Base-by-base conservation (phyloP, 495 filamentous ascomycete species). In the Mytilinidion resinicola region DNA sequence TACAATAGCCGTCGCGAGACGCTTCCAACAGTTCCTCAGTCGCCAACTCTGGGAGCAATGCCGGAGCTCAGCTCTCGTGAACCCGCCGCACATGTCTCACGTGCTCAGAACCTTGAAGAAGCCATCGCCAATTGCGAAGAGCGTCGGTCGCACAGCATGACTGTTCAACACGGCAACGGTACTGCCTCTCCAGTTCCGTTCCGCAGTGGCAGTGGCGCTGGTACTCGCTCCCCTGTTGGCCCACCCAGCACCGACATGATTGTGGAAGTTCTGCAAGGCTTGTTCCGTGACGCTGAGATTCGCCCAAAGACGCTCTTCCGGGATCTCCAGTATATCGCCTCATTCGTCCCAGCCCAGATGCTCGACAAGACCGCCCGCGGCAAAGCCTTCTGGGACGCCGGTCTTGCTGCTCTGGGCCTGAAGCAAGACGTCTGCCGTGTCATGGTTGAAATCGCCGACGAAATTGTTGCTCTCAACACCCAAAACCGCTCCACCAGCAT, bases 301-400 rank as follows among this genome's bases (percentile, higher is more conserved):
- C 86, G 93, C 44, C 92, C 93, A 0, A 89, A 87, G 72, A 92
- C 92, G 0, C 78, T 98, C 0, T 97, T 96, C 77, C 88, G 93
- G 30, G 93, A 98, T 68, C 74, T 98, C 9, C 93, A 98, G 67
- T 96, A 89, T 68, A 95, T 98, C 62, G 90, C 92, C 3, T 85
- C 93, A 0, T 96, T 98, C 67, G 86, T 96, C 21, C 88, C 93
- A 7, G 75, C 84, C 9, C 79, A 84, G 7, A 83, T 88, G 8
- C 79, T 98, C 11, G 91, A 93, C 74, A 87, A 88, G 61, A 92
- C 86, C 0, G 87, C 91, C 51, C 82, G 85, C 38, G 92, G 90
- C 36, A 96, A 92, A 61, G 90, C 93, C 0, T 98, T 97, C 71
- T 90, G 95, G 83, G 90, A 98, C 68, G 89, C 91, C 38, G 89